Evolutionary conservation across 2,329 filamentous ascomycete species (phyloP).

Genomic region (Ophiostoma angusticollis): DNA sequence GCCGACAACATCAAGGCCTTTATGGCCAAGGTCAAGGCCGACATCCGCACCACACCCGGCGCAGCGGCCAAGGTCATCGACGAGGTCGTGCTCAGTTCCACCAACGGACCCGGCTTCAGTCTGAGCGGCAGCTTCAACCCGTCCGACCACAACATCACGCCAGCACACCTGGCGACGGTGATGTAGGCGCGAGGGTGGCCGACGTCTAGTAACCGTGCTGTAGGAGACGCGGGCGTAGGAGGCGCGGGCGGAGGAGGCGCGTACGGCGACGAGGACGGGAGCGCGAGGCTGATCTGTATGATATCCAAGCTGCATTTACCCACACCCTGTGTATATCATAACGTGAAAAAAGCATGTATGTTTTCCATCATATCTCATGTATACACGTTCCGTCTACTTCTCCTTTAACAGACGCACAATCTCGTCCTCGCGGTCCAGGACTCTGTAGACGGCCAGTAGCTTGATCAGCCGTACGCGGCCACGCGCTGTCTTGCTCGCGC

Average conservation of each 20-base stretch:
- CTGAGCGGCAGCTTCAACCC: constrained; percentile 67
- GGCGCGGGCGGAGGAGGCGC: no score
- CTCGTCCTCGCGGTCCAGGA: constrained; percentile 38
- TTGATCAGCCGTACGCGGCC: constrained; percentile 36
- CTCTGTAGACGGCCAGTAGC: constrained; percentile 40
- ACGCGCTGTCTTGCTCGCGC: constrained; percentile 23
- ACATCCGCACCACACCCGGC: constrained; percentile 48
- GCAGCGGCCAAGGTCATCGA: constrained; percentile 58
- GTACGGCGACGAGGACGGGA: no score
- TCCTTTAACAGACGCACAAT: constrained; percentile 37
- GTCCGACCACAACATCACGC: constrained; percentile 41
- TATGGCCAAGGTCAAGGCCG: constrained; percentile 63
- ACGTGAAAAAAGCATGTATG: neutral
- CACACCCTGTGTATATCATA: constrained; percentile 5
- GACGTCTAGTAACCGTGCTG: neutral
- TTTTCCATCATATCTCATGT: constrained; percentile 1
- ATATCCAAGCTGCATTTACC: constrained; percentile 8
- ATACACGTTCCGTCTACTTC: neutral
- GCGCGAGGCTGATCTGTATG: no score
- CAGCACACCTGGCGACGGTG: constrained; percentile 37
- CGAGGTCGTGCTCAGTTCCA: constrained; percentile 71
- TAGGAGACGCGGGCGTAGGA: no score
- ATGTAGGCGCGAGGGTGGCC: constrained; percentile 28
- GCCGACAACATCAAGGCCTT: constrained; percentile 71
- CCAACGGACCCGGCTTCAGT: constrained; percentile 74